Base-by-base conservation (phyloP, 2,329 filamentous ascomycete species). In the Botryotinia calthae region DNA sequence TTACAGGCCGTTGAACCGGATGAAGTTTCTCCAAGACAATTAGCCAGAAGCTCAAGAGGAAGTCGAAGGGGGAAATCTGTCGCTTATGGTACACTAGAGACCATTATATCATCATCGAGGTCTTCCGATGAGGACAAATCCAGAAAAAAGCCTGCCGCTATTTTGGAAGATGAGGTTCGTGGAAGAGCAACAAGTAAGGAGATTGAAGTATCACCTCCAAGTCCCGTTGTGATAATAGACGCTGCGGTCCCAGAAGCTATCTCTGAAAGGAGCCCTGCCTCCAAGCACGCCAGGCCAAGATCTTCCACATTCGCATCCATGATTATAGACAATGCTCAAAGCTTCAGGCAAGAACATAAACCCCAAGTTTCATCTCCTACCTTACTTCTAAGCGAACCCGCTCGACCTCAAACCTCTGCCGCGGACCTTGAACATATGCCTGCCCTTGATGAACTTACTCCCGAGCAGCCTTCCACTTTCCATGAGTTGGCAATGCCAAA, bases 61-160 rank as follows among this genome's bases (percentile, higher is more conserved):
- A 76, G 76, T 18, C 76, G 78, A 72, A 74, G 78, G 72, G 72
- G 77, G 14, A 81, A 78, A 61, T 80, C 79, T 51, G 76, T 72
- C 10, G 89, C 89, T 8, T 88, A 90, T 79, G 87, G 88, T 4
- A 90, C 88, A 0, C 81, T 91, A 6, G 88, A 91, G 77, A 91
- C 89, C 0, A 91, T 91, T 78, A 90, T 90, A 84, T 90, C 88
- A 37, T 89, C 87, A 0, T 90, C 88, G 74, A 85, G 88, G 40
- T 90, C 88, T 1, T 90, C 88, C 0, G 88, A 89, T 37, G 89
- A 90, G 75, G 88, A 89, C 59, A 86, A 85, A 76, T 83, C 85
- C 76, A 89, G 88, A 80, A 89, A 87, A 78, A 81, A 81, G 70
- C 84, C 87, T 0, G 88, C 88, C 0, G 83, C 85, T 1, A 87